A percentile compares a stretch with the other conserved stretches of the same genome.
phyloP scores from a whole-genome alignment of 2,329 filamentous ascomycete genomes.

The Mollisia scopiformis region DNA sequence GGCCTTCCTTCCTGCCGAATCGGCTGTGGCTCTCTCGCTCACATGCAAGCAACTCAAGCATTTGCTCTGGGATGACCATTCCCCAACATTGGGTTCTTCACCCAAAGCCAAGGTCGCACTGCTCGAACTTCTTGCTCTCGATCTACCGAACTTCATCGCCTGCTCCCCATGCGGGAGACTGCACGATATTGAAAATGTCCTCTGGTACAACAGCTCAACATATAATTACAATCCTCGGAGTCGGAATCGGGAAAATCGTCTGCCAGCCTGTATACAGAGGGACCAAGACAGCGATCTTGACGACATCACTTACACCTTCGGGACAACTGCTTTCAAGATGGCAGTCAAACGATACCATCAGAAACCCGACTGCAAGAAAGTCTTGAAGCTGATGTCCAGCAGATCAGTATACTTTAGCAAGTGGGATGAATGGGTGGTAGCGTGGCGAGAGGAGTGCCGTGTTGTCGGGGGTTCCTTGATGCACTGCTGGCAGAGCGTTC shows the following conservation, averaged over 20 bases:
- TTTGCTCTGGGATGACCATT: constrained; percentile 7
- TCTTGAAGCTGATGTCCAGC: constrained; percentile 12
- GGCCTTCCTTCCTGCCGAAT: constrained; percentile 15
- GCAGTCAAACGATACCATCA: constrained; percentile 20
- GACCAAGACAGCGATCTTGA: neutral
- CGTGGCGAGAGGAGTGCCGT: constrained; percentile 13
- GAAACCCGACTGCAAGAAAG: constrained; percentile 3
- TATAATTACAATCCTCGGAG: constrained; percentile 3
- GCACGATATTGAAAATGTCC: constrained; percentile 19
- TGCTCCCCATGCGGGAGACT: constrained; percentile 17
- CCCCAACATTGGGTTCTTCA: constrained; percentile 5
- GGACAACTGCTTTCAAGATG: constrained; percentile 20
- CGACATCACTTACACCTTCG: constrained; percentile 1
- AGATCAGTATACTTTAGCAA: neutral
- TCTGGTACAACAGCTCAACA: constrained; percentile 14
- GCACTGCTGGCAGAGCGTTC: constrained; percentile 2
- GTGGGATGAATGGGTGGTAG: neutral
- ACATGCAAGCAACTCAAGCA: constrained; percentile 13
- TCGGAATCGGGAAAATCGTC: too few relatives aligned
- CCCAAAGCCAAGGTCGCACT: constrained; percentile 8
- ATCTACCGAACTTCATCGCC: constrained; percentile 17
- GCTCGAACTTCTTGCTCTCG: constrained; percentile 18
- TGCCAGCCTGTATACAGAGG: constrained; percentile 7
- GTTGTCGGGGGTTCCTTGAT: constrained; percentile 5
- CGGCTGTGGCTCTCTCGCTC: constrained; percentile 19